Base-by-base conservation (phyloP, 345 rosid genomes). In the Nephelium lappaceum region DNA sequence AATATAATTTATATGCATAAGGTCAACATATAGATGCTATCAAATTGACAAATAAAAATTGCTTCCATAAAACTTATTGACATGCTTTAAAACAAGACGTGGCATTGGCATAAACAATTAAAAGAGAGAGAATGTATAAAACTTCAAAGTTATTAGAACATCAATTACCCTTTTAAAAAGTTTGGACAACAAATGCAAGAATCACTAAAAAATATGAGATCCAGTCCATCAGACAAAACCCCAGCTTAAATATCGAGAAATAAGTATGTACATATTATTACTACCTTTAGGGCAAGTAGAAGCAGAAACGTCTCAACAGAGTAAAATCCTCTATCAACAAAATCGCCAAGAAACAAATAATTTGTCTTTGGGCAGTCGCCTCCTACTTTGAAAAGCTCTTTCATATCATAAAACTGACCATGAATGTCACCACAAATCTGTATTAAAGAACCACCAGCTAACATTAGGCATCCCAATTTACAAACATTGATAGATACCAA, bases 401-500 rank as follows among this genome's bases (percentile, higher is more conserved):
- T 94, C 98, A 97, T 87, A 82, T 97, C 99, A 82, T 91, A 94
- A 83, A 97, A 94, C 85, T 97, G 98, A 36, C 99, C 98, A 78
- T 97, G 99, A 74, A 97, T 94, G 79, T 97, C 99, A 77, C 99
- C 99, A 43, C 98, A 97, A 85, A 97, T 89, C 99, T 92, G 79
- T 21, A 69, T 27, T 74, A 23, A 47, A 55, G 39, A 82, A 39
- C 55, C 64, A 18, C 23, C 49, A 75, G 71, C 23, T 18, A 47
- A 36, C n/a, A 70, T 73, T 42, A 77, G 71, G 51, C 72, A 72
- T 10, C 51, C 57, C 5, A n/a, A 42, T 67, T 58, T 42, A 71
- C 39, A 57, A 75, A 25, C 14, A 57, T 19, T 51, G 19, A 51
- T 58, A 65, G 51, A 55, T 3, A 5, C 69, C 41, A 18, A 78